Conservation (phyloP, 345 rosid genomes). For the Rhodomyrtus tomentosa region DNA sequence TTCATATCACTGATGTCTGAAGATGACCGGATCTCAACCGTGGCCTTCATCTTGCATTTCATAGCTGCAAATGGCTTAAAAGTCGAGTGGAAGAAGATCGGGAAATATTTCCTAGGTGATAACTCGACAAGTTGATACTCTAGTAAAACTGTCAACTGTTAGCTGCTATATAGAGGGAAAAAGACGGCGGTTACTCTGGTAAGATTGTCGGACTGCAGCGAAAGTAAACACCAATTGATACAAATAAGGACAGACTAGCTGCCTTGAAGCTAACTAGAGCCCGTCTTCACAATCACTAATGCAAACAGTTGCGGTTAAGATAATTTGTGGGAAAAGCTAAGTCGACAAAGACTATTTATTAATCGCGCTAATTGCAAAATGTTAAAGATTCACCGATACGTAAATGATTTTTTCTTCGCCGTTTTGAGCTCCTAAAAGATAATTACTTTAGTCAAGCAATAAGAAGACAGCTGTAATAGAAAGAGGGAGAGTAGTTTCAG, state of each 20-base stretch:
- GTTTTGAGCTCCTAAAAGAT: neutral
- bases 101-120: neutral
- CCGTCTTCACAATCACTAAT: neutral
- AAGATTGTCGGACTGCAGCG: neutral
- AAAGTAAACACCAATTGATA: neutral
- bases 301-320: neutral
- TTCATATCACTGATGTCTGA: neutral
- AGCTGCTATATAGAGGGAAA: neutral
- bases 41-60: neutral
- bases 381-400: neutral
- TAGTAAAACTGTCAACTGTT: neutral
- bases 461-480: neutral
- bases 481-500: neutral
- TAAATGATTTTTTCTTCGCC: neutral
- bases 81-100: neutral
- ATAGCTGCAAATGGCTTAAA: neutral
- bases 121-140: neutral
- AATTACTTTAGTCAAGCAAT: neutral
- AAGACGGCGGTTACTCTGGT: neutral
- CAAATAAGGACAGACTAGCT: neutral
- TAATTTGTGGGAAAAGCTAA: neutral
- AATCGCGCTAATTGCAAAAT: neutral
- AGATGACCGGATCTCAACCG: neutral
- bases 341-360: neutral
- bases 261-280: neutral